Base-by-base conservation (phyloP, 2,329 filamentous ascomycete genomes). In the Graphium sp. region DNA sequence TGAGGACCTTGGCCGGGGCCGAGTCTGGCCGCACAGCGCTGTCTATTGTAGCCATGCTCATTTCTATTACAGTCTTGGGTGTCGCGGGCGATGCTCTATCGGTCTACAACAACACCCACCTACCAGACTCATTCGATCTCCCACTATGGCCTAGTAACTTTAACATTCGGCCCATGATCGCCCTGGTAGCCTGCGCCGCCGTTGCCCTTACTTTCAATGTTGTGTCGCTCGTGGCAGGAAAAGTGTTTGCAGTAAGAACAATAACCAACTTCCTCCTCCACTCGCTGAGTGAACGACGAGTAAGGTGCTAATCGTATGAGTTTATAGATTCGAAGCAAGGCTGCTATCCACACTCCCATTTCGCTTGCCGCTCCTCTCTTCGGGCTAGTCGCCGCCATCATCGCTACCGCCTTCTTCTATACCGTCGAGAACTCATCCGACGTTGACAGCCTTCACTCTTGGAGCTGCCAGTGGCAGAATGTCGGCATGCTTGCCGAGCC, bases 401-500 rank as follows among this genome's bases (percentile, higher is more conserved):
- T 71, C 31, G 58, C 60, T 35, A 61, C 69, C 41, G 49, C 56
- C 29, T 58, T 74, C 45, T 71, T 66, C 45, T 74, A 71, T 41
- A 54, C 53, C 31, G 54, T 66, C 44, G 65, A 71, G 37, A 45
- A 56, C 12, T 72, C 68, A 4, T 48, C 47, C 10, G 54, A 52
- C 7, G 49, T 52, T 33, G 65, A 34, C n/a, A 68, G 65, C 6
- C 47, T 74, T 8, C 55, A 72, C 41, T 70, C 64, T 46, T 75
- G 70, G 70, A 64, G 58, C 22, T 75, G 70, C 45, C 65, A 66
- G 36, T 75, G 70, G 69, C 47, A 50, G 7, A 40, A 52, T 14
- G 49, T 72, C n/a, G 45, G 48, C 34, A 71, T 74, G 64, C 39
- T 41, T 11, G 42, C 50, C 20, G 47, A 58, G 35, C 68, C 71